phyloP scores from a whole-genome alignment of 1,284 basidiomycete species.

The Quambalaria eucalypti region DNA sequence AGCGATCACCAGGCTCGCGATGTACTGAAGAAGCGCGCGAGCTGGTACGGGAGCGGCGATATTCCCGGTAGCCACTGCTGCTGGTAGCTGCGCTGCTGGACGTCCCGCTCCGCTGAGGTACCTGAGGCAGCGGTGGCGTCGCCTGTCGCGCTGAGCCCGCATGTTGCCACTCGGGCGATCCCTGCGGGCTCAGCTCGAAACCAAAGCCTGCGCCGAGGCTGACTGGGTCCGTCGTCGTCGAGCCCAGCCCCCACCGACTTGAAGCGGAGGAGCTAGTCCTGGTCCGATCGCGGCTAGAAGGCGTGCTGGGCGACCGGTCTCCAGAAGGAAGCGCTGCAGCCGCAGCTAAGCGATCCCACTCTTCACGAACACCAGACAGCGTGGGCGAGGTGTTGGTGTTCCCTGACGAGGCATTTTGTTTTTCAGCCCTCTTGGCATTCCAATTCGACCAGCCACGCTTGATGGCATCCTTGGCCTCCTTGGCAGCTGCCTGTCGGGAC shows the following conservation, averaged over 20 bases:
- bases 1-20: neutral
- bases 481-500: constrained; percentile 30
- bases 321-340: neutral
- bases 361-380: neutral
- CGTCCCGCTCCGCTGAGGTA: neutral
- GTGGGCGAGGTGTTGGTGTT: neutral
- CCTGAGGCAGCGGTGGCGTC: neutral
- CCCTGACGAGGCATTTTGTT: neutral
- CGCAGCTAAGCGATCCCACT: constrained; percentile 1
- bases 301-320: neutral
- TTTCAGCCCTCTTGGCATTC: constrained; percentile 26
- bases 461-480: constrained; percentile 41
- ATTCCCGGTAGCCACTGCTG: constrained; percentile 4
- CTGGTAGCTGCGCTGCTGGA: neutral
- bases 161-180: neutral
- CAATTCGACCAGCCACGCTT: constrained; percentile 40
- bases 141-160: neutral
- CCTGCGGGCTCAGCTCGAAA: constrained; percentile 2
- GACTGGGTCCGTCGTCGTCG: constrained; percentile 5
- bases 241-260: neutral
- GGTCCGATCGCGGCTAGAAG: neutral
- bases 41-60: neutral
- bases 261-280: neutral
- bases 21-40: neutral
- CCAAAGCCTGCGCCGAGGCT: constrained; percentile 10